Percentiles rank a stretch among this genome's conserved stretches.
These are phyloP conservation scores for Trichomonascaceae sp. DNA, from an alignment of 1,139 yeast species.

Conservation along the genomic window DNA sequence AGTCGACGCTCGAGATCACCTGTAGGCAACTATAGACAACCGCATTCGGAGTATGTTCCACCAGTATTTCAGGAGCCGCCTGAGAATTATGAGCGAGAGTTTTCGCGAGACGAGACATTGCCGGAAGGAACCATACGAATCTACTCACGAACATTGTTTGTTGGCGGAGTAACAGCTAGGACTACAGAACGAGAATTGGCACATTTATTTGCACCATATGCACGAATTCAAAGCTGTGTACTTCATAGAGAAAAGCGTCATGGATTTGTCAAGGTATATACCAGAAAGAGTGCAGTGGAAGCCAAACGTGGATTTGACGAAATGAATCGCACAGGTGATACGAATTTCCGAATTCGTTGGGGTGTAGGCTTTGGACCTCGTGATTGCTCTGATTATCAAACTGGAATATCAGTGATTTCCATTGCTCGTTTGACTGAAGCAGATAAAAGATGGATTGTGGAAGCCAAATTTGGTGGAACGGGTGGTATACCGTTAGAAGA, in stretches of 20 bases:
- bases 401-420: conserved; percentile 85
- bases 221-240: conserved; percentile 90
- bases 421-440: conserved; percentile 86
- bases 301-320: conserved; percentile 46
- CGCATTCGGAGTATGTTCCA: not conserved
- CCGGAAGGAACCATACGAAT: conserved; percentile 83
- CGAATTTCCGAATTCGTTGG: conserved; percentile 80
- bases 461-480: conserved; percentile 97
- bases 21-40: not conserved
- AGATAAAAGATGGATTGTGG: conserved; percentile 80
- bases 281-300: conserved; percentile 87
- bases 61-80: conserved; percentile 39
- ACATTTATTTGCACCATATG: conserved; percentile 63
- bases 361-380: conserved; percentile 99
- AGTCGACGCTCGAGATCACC: conserved; percentile 45
- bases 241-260: conserved; percentile 85
- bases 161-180: conserved; percentile 84
- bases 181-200: conserved; percentile 74
- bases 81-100: conserved; percentile 40
- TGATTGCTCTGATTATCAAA: conserved; percentile 93
- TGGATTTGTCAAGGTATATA: conserved; percentile 93
- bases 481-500: conserved; percentile 80
- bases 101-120: conserved; percentile 60
- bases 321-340: conserved; percentile 47
- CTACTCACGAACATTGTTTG: conserved; percentile 79